Conservation (phyloP, 345 rosid genomes). For the Dipteronia dyeriana region DNA sequence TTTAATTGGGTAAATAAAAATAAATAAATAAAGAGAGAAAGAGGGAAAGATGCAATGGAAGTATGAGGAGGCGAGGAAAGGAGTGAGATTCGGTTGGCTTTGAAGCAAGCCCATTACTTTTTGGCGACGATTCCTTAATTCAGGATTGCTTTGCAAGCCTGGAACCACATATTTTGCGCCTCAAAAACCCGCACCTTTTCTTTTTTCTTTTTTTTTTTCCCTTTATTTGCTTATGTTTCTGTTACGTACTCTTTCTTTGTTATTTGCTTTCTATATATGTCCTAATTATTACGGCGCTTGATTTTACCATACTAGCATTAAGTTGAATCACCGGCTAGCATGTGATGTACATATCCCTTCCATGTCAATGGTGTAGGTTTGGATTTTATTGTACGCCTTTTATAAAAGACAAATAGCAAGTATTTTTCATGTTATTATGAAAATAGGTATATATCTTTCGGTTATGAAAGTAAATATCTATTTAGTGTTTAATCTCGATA, state of each 20-base stretch:
- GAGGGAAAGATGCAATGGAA: constrained; percentile 20
- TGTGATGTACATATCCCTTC: too few relatives aligned
- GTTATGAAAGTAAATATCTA: too few relatives aligned
- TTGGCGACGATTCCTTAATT: constrained; percentile 35
- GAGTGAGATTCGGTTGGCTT: constrained; percentile 71
- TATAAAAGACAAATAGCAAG: too few relatives aligned
- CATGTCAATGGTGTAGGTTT: too few relatives aligned
- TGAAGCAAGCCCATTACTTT: constrained; percentile 70
- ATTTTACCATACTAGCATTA: too few relatives aligned
- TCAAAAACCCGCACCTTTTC: neutral
- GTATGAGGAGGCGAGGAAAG: constrained; percentile 40
- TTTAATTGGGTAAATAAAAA: neutral
- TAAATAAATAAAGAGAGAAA: neutral
- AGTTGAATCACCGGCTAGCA: too few relatives aligned
- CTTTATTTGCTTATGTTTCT: neutral
- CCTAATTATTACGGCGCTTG: too few relatives aligned
- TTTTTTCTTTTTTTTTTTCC: neutral
- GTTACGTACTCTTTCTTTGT: neutral
- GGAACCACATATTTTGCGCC: constrained; percentile 47
- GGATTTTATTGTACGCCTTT: too few relatives aligned
- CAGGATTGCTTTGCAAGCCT: constrained; percentile 70
- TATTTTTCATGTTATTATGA: too few relatives aligned
- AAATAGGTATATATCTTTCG: too few relatives aligned
- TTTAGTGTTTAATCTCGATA: too few relatives aligned
- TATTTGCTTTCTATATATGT: too few relatives aligned